Conservation (phyloP, 73 alveolate genomes). For the Paramecium primaurelia region DNA sequence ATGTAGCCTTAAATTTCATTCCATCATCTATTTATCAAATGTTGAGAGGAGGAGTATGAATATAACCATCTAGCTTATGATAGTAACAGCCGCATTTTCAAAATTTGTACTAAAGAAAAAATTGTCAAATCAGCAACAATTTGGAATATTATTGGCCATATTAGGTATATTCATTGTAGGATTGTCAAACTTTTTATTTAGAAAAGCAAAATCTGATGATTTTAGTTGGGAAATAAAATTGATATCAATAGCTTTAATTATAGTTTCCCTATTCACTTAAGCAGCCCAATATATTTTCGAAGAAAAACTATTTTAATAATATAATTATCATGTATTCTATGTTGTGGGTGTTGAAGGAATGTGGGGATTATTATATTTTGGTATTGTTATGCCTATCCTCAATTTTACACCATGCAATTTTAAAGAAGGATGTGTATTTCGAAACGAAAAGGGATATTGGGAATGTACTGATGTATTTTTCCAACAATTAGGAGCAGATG, state of each 20-base stretch:
- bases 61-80: slow-evolving; percentile 56
- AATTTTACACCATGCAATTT: slow-evolving; percentile 79
- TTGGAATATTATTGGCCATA: slow-evolving; percentile 75
- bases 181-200: slow-evolving; percentile 62
- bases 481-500: slow-evolving; percentile 61
- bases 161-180: slow-evolving; percentile 88
- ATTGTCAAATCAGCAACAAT: slow-evolving; percentile 79
- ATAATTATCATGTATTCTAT: slow-evolving; percentile 84
- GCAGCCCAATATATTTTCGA: slow-evolving; percentile 64
- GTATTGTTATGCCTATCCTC: slow-evolving; percentile 80
- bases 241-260: slow-evolving; percentile 16
- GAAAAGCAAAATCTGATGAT: slow-evolving; percentile 25
- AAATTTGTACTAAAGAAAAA: slow-evolving; percentile 78
- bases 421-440: slow-evolving; percentile 65
- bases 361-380: slow-evolving; percentile 82
- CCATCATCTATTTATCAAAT: slow-evolving; percentile 90
- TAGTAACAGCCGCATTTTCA: slow-evolving; percentile 82
- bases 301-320: slow-evolving; percentile 81
- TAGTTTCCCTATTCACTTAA: slow-evolving; percentile 45
- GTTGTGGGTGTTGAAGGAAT: slow-evolving; percentile 97
- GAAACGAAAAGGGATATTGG: slow-evolving; percentile 55
- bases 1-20: slow-evolving; percentile 40
- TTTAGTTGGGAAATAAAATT: slow-evolving; percentile 6
- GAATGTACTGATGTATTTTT: slow-evolving; percentile 68
- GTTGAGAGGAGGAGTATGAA: slow-evolving; percentile 84